Evolutionary conservation across 1,284 basidiomycete species (phyloP).

Genomic region (Leccinum fallax): DNA sequence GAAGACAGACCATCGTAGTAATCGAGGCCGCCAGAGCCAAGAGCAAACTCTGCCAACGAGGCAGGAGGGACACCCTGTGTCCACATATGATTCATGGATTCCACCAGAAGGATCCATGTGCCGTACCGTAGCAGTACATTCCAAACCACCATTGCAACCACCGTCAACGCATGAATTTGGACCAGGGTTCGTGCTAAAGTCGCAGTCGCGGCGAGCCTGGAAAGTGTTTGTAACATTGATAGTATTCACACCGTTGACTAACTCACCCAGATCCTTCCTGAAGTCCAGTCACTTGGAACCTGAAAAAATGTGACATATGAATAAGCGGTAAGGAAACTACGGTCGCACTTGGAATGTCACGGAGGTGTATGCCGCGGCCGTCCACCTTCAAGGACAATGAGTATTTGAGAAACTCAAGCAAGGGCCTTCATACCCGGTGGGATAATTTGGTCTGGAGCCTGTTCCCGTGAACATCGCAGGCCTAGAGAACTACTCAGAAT

Average conservation of each 20-base stretch:
- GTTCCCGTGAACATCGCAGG: conserved; percentile 35
- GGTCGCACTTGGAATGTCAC: conserved; percentile 31
- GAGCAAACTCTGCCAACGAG: conserved; percentile 60
- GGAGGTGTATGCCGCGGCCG: conserved; percentile 22
- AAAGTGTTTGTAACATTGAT: conserved; percentile 3
- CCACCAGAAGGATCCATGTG: not conserved
- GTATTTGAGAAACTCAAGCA: not conserved
- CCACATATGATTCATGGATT: conserved; percentile 2
- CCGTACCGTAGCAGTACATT: conserved; percentile 56
- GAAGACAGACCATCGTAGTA: conserved; percentile 30
- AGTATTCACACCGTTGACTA: not conserved
- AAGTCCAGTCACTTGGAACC: conserved; percentile 35
- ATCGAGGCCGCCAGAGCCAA: conserved; percentile 31
- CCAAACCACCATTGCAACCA: conserved; percentile 59
- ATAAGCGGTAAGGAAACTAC: not conserved
- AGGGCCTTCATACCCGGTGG: too few species aligned
- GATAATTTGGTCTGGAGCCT: conserved; percentile 6
- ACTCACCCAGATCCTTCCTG: conserved; percentile 36
- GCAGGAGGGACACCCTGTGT: conserved; percentile 59
- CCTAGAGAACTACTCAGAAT: conserved; percentile 16
- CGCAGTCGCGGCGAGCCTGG: conserved; percentile 41
- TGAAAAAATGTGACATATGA: conserved; percentile 3
- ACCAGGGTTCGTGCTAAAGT: conserved; percentile 38
- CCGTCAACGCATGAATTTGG: conserved; percentile 56
- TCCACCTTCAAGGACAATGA: conserved; percentile 24